These are phyloP conservation scores for Protostelium mycophagum DNA, from an alignment of 78 protist species.

Conservation along the genomic window DNA sequence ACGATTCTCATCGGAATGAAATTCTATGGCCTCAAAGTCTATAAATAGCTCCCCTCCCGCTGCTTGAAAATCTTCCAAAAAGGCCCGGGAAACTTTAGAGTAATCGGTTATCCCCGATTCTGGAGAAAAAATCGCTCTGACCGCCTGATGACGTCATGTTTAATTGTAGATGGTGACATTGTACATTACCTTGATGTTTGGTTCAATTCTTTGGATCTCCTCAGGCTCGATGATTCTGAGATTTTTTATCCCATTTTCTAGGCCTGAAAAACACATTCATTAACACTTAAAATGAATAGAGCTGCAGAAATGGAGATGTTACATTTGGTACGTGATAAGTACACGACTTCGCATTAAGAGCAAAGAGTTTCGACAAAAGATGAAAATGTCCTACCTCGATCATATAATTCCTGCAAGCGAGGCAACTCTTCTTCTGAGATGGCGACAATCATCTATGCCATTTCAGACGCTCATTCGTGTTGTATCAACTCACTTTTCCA, in stretches of 20 bases:
- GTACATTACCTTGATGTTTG: conserved; percentile 7
- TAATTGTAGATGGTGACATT: neutral
- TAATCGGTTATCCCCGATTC: conserved; percentile 60
- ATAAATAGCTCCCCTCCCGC: conserved; percentile 15
- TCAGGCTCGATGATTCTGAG: conserved; percentile 23
- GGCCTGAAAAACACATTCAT: too few relatives aligned
- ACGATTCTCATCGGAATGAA: neutral
- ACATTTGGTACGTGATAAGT: too few relatives aligned
- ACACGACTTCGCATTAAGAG: too few relatives aligned
- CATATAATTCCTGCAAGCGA: conserved; percentile 22
- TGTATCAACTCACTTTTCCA: conserved; percentile 32
- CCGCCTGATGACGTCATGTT: neutral
- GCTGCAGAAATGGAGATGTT: too few relatives aligned
- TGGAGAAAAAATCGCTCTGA: conserved; percentile 67
- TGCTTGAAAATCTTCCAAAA: conserved; percentile 12
- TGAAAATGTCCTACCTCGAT: conserved; percentile 55
- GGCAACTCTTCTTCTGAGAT: conserved; percentile 1
- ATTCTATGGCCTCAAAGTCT: conserved; percentile 14
- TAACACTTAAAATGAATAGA: too few relatives aligned
- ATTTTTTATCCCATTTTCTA: conserved; percentile 54
- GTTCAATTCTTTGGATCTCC: conserved; percentile 31
- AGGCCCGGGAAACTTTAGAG: conserved; percentile 1
- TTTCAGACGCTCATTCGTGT: neutral
- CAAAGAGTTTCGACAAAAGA: too few relatives aligned
- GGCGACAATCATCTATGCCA: conserved; percentile 53